These are phyloP conservation scores for Stachybotrys echinatus DNA, from an alignment of 2,329 filamentous ascomycete species.

Conservation along the genomic window DNA sequence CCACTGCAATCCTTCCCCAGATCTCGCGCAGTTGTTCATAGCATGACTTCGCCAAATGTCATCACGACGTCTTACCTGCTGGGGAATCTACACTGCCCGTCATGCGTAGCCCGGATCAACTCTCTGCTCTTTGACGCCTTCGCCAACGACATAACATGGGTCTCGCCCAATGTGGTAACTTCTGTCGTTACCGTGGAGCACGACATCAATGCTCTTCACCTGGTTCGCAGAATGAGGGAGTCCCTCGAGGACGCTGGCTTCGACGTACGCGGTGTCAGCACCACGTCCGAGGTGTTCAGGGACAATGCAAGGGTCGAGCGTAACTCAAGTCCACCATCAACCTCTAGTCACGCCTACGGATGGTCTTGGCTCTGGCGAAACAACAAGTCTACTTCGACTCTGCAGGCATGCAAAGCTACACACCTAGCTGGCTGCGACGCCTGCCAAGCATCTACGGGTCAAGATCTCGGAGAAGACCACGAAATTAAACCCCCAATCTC, in stretches of 20 bases:
- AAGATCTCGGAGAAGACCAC: conserved; percentile 3
- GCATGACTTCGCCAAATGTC: conserved; percentile 21
- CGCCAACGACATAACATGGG: conserved; percentile 43
- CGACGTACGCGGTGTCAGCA: conserved; percentile 47
- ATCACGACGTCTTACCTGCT: conserved; percentile 59
- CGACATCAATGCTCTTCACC: conserved; percentile 31
- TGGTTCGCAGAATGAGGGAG: conserved; percentile 35
- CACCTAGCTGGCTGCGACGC: conserved; percentile 33
- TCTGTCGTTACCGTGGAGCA: conserved; percentile 62
- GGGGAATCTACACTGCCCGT: conserved; percentile 73
- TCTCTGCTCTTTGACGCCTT: conserved; percentile 46
- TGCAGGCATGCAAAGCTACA: conserved; percentile 18
- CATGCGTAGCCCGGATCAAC: conserved; percentile 64
- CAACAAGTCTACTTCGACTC: conserved; percentile 13
- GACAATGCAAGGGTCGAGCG: background rate
- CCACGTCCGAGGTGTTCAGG: conserved; percentile 5
- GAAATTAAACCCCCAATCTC: conserved; percentile 1
- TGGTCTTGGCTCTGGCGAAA: conserved; percentile 26
- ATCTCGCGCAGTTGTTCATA: background rate
- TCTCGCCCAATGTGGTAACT: conserved; percentile 67
- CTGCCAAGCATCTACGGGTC: conserved; percentile 17
- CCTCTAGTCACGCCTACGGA: conserved; percentile 16
- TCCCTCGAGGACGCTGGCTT: conserved; percentile 54
- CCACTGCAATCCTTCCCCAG: background rate
- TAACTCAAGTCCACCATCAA: conserved; percentile 15